These are phyloP conservation scores for Blumeria graminis DNA, from an alignment of 2,329 filamentous ascomycete genomes.

Conservation along the genomic window DNA sequence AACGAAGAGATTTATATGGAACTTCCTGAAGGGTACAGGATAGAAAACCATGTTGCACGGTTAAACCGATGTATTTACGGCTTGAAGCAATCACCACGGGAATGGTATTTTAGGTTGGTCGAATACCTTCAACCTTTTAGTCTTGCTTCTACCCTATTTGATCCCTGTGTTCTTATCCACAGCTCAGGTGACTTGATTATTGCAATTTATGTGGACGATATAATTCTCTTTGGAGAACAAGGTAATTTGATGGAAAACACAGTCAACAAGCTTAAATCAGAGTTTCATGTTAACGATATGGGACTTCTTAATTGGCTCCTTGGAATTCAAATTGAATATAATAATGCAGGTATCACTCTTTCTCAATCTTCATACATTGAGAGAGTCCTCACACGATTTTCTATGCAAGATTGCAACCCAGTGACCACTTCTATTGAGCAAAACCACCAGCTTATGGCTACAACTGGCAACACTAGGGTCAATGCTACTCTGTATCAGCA, in stretches of 20 bases:
- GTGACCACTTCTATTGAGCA: background rate
- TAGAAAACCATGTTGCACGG: background rate
- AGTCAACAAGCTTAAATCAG: background rate
- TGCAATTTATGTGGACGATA: background rate
- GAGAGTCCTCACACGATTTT: background rate
- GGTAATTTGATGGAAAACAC: background rate
- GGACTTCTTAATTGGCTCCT: background rate
- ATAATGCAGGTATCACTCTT: background rate
- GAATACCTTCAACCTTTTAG: background rate
- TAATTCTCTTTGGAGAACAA: background rate
- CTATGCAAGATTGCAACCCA: background rate
- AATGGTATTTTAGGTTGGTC: background rate
- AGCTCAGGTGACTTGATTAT: background rate
- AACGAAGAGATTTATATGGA: background rate
- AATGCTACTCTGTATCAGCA: slow-evolving; percentile 1
- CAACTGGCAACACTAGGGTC: background rate
- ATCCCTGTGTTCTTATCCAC: background rate
- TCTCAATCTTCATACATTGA: background rate
- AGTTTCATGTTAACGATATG: background rate
- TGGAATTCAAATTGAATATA: background rate
- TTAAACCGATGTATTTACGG: background rate
- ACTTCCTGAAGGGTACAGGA: background rate
- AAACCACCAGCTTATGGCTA: background rate
- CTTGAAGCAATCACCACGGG: background rate
- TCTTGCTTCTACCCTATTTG: background rate